A percentile compares a stretch with the other conserved stretches of the same genome.
Evolutionary conservation across 177 flowering plant species (phyloP).

Genomic region (Telopea speciosissima): DNA sequence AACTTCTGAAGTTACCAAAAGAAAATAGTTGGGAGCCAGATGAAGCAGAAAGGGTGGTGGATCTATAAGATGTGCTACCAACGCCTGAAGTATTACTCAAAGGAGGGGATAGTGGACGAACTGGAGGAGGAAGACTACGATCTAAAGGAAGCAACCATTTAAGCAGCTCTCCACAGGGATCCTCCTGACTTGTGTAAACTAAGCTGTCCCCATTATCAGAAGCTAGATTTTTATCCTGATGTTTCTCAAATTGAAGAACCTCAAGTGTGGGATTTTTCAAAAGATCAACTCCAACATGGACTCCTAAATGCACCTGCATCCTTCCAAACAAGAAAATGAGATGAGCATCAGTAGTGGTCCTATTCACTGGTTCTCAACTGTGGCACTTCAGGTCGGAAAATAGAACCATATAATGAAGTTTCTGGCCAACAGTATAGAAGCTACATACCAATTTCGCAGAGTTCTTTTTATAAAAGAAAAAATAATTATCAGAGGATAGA

Average conservation of each 20-base stretch:
- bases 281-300: slow-evolving; percentile 65
- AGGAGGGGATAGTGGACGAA: slow-evolving; percentile 59
- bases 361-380: background rate
- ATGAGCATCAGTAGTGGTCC: slow-evolving; percentile 32
- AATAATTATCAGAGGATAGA: too few species aligned
- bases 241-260: slow-evolving; percentile 91
- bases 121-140: slow-evolving; percentile 50
- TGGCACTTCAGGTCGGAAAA: background rate
- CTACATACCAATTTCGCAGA: background rate
- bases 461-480: background rate
- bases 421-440: background rate
- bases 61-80: slow-evolving; percentile 43
- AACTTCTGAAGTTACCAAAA: slow-evolving; percentile 83
- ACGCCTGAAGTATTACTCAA: slow-evolving; percentile 42
- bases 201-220: slow-evolving; percentile 27
- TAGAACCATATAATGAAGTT: background rate
- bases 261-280: slow-evolving; percentile 72
- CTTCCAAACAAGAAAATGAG: slow-evolving; percentile 58
- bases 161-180: slow-evolving; percentile 72
- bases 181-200: slow-evolving; percentile 28
- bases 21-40: slow-evolving; percentile 83
- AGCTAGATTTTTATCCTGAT: slow-evolving; percentile 30
- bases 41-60: slow-evolving; percentile 38
- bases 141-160: slow-evolving; percentile 94
- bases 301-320: slow-evolving; percentile 94